Evolutionary conservation across 2,329 filamentous ascomycete species (phyloP), one percentile per base, ranked within the genome.

Genomic region (Mycosphaerella arachidis): DNA sequence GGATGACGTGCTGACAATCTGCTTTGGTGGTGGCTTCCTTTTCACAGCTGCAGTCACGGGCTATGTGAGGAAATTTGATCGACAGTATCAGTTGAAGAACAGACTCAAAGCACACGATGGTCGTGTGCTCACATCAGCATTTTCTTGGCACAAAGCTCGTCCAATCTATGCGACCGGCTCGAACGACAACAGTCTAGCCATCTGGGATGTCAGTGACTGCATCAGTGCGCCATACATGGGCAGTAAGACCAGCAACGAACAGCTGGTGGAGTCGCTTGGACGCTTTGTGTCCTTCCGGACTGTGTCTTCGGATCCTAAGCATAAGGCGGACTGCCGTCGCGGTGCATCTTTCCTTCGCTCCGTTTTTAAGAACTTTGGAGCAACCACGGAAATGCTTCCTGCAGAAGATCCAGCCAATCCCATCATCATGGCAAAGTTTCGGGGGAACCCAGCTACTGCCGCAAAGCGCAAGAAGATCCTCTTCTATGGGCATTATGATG

Each of bases 401-500:
- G 91, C 91, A 0, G 85, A 88, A 35, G 86, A 89, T 67, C 73
- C 75, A 68, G 88, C 90, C 68, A 97, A 97, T 71, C 94, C 94
- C 0, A 88, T 99, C n/a, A 92, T 99, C 0, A 88, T 90, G 66
- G 94, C 94, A 45, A 89, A 88, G 61, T 99, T 99, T 73, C 84
- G 85, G 48, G 92, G 89, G 4, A 94, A 87, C 74, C 85, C 82
- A 61, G 82, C 85, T 10, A 84, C 86, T 0, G 78, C 84, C 0
- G 81, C 84, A 29, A 80, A 84, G 29, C 84, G 90, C 18, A 96
- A 94, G 76, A 92, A 91, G 31, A 90, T 97, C 8, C 78, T 99
- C 0, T 99, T 99, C 73, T 99, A 99, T 71, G 94, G 95, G 0
- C 94, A 99, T 73, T 99, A 99, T 78, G 94, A 99, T 71, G 92